Conservation (phyloP, 78 protist genomes). For the Guillardia theta region DNA sequence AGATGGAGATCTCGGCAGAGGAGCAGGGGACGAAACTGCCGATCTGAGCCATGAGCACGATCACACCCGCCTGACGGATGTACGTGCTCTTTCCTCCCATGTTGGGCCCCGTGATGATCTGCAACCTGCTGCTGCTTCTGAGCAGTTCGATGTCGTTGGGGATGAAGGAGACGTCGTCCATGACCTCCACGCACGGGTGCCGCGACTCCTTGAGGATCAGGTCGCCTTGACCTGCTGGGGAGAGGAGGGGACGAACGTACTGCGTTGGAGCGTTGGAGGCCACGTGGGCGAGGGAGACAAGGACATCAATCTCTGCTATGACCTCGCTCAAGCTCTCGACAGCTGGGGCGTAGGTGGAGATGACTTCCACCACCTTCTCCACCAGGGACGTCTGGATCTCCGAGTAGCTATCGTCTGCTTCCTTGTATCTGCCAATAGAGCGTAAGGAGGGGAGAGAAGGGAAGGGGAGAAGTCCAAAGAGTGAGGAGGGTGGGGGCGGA, state of each 20-base stretch:
- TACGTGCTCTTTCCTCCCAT: conserved; percentile 87
- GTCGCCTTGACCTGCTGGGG: not conserved
- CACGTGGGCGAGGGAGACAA: conserved; percentile 67
- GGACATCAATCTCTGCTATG: conserved; percentile 78
- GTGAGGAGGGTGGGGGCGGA: no score
- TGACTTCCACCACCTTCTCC: not conserved
- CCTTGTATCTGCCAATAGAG: no score
- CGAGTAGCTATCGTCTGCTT: not conserved
- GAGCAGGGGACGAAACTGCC: conserved; percentile 95
- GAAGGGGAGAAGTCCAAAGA: no score
- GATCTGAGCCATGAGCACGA: conserved; percentile 95
- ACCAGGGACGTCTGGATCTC: conserved; percentile 6
- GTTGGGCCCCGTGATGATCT: conserved; percentile 92
- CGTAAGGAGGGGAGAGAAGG: no score
- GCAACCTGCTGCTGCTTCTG: not conserved
- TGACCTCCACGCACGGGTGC: conserved; percentile 91
- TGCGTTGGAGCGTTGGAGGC: conserved; percentile 74
- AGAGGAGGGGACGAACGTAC: conserved; percentile 74
- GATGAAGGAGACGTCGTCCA: conserved; percentile 67
- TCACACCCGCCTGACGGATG: conserved; percentile 83
- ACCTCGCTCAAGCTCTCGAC: conserved; percentile 54
- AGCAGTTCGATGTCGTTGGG: conserved; percentile 79
- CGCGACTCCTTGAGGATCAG: conserved; percentile 63
- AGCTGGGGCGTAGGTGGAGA: conserved; percentile 58
- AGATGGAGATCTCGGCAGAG: conserved; percentile 51